Conservation (phyloP, 345 rosid species). For the thale cress (Arabidopsis thaliana) region TAIR10.1 NC_003071.7:12752001-12752500, state of each 20-base stretch:
- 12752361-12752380: background rate
- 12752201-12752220: slow-evolving; percentile 11
- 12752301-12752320: slow-evolving; percentile 16
- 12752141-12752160: background rate
- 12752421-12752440: too few relatives aligned
- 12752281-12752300: background rate
- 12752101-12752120: background rate
- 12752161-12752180: background rate
- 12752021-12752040: too few relatives aligned
- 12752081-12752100: background rate
- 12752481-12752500: too few relatives aligned
- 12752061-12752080: too few relatives aligned
- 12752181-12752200: background rate
- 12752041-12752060: background rate
- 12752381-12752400: too few relatives aligned
- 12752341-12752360: background rate
- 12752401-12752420: too few relatives aligned
- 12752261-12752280: background rate
- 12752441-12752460: too few relatives aligned
- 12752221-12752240: slow-evolving; percentile 6
- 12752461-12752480: too few relatives aligned
- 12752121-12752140: slow-evolving; percentile 24
- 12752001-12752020: too few relatives aligned
- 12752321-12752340: background rate
- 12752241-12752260: background rate